Conservation (phyloP, 2,329 filamentous ascomycete species). For the Aspergillus cejpii region DNA sequence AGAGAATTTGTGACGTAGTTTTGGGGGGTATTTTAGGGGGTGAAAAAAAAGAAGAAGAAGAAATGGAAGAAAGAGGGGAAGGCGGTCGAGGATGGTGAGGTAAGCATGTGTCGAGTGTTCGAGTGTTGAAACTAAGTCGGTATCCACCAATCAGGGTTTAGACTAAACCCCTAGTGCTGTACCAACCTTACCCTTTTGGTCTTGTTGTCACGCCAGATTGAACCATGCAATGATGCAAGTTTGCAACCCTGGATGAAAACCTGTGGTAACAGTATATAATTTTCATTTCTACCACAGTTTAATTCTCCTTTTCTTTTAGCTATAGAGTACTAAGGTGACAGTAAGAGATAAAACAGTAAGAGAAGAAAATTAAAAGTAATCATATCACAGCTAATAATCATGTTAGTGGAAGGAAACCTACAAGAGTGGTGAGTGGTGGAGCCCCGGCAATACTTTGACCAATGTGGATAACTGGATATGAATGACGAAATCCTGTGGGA, state of each 20-base stretch:
- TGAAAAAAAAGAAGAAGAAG: background rate
- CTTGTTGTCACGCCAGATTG: conserved; percentile 9
- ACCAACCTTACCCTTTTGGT: no score
- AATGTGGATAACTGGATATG: conserved; percentile 19
- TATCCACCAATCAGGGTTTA: background rate
- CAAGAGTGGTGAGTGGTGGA: conserved; percentile 16
- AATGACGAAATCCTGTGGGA: conserved; percentile 10
- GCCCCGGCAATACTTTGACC: conserved; percentile 16
- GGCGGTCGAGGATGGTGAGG: conserved; percentile 21
- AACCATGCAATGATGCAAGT: no score
- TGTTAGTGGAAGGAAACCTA: conserved; percentile 13
- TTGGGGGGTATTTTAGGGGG: conserved; percentile 31
- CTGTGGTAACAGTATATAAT: no score
- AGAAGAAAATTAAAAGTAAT: conserved; percentile 2
- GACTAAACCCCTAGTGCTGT: no score
- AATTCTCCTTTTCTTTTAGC: background rate
- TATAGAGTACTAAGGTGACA: no score
- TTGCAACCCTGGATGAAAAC: conserved; percentile 21
- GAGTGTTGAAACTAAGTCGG: background rate
- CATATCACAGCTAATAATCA: conserved; percentile 7
- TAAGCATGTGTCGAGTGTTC: conserved; percentile 8
- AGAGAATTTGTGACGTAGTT: conserved; percentile 37
- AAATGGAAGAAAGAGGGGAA: conserved; percentile 19
- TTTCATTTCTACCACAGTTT: no score
- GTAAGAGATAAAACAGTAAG: conserved; percentile 3